Base-by-base conservation (phyloP, 2,329 filamentous ascomycete genomes). In the Talaromyces marneffei region DNA sequence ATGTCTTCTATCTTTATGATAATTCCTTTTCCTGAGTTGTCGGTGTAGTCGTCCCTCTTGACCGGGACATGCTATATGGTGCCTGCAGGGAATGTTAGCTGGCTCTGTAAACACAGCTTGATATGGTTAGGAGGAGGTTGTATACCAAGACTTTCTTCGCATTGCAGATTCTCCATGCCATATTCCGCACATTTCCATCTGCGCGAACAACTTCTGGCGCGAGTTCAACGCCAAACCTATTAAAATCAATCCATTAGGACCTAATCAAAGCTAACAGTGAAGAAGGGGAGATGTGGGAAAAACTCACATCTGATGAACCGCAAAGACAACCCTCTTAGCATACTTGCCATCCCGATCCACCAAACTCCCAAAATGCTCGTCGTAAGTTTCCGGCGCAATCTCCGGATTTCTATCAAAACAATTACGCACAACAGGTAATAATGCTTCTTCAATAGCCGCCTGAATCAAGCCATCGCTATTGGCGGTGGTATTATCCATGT, bases 131-230 rank as follows among this genome's bases (percentile, higher is more conserved):
- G 50, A 25, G 2, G 37, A n/a, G 12, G 16, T 8, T 10, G 20
- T 89, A 79, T 80, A 95, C 91, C 77, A 97, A 76, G 66, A 96
- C 94, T 77, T 92, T 91, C 80, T 97, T 97, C 37, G 94, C 94
- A 73, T 96, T 96, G 74, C 89, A 94, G 65, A 99, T 90, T 70
- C 94, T 85, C 92, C 93, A 97, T 5, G 92, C 92, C 65, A 99
- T 79, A 72, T 96, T 96, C 70, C 84, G 86, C 63, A 97, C 90
- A 67, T 88, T 95, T 5, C 94, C 91, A 77, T 99, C 94, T 0
- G 92, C 92, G 57, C 90, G 86, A 33, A 99, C 94, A 0, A 97
- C 93, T 48, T 91, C 91, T 0, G 92, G 88, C 1, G 94, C 91
- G 71, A 99, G 92, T 74, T 99, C 94, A 63, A 99, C 90, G 57